Conservation (phyloP, 306 rosid genomes). For the Hippophae rhamnoides region DNA sequence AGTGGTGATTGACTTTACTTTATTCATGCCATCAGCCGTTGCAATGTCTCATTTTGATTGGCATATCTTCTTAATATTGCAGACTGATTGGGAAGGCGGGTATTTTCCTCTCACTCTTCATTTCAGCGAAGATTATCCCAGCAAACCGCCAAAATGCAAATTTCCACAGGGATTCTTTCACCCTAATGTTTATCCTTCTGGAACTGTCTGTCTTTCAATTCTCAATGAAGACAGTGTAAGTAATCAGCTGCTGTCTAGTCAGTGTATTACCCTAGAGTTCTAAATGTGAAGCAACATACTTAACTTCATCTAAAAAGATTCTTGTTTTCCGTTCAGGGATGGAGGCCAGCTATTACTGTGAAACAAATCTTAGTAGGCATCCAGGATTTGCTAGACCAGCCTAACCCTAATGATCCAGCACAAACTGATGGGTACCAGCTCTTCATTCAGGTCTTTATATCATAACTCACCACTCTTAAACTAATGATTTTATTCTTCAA, state of each 20-base stretch:
- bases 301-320: no score
- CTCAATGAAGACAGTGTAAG: constrained; percentile 80
- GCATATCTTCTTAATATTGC: constrained; percentile 15
- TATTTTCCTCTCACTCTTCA: constrained; percentile 61
- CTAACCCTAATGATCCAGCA: constrained; percentile 89
- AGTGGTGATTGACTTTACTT: no score
- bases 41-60: neutral
- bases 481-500: neutral
- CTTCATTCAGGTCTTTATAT: constrained; percentile 62
- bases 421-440: constrained; percentile 89
- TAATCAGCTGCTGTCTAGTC: neutral
- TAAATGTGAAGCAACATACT: no score
- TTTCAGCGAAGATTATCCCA: constrained; percentile 91
- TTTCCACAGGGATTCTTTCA: constrained; percentile 80
- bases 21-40: no score
- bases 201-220: constrained; percentile 88
- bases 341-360: constrained; percentile 92
- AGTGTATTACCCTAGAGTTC: neutral
- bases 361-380: constrained; percentile 84
- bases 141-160: constrained; percentile 86
- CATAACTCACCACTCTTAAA: neutral
- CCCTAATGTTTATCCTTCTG: constrained; percentile 91
- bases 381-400: constrained; percentile 82
- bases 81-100: constrained; percentile 97
- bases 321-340: constrained; percentile 34